Evolutionary conservation across 257 asterid species (phyloP).

Genomic region (Plantago elongata): DNA sequence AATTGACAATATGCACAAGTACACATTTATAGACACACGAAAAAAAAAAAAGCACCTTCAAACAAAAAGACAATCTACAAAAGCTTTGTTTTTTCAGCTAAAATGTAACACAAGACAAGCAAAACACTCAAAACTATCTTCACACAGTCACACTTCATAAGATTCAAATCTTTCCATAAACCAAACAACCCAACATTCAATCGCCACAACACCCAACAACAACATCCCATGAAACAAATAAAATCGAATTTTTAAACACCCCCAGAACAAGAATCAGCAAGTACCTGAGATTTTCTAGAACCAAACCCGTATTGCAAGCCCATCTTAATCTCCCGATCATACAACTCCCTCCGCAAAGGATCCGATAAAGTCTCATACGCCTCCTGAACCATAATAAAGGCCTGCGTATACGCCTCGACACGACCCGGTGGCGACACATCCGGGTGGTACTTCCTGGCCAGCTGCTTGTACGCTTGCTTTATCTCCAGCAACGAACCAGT

Average conservation of each 20-base stretch:
- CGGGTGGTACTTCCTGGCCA: constrained; percentile 87
- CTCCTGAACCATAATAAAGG: constrained; percentile 70
- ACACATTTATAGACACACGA: too few species aligned
- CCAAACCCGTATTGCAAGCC: constrained; percentile 54
- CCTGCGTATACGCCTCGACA: constrained; percentile 59
- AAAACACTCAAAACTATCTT: too few species aligned
- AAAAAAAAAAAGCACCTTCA: too few species aligned
- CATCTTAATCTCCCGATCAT: constrained; percentile 47
- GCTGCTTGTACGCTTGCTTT: constrained; percentile 79
- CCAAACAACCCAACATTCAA: not conserved
- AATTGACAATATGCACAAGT: too few species aligned
- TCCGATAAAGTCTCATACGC: constrained; percentile 90
- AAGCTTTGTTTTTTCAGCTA: too few species aligned
- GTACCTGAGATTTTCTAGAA: constrained; percentile 19
- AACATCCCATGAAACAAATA: not conserved
- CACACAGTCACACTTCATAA: too few species aligned
- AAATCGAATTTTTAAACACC: not conserved
- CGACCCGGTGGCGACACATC: constrained; percentile 90
- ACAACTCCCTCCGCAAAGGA: constrained; percentile 51
- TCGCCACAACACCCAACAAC: not conserved
- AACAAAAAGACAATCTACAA: too few species aligned
- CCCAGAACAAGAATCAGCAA: not conserved
- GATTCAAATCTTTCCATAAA: not conserved
- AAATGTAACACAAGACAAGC: too few species aligned
- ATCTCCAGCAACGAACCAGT: constrained; percentile 57